Evolutionary conservation across 768 basidiomycete species (phyloP), one percentile per base, ranked within the genome.

Genomic region (Tulasnella sp.): DNA sequence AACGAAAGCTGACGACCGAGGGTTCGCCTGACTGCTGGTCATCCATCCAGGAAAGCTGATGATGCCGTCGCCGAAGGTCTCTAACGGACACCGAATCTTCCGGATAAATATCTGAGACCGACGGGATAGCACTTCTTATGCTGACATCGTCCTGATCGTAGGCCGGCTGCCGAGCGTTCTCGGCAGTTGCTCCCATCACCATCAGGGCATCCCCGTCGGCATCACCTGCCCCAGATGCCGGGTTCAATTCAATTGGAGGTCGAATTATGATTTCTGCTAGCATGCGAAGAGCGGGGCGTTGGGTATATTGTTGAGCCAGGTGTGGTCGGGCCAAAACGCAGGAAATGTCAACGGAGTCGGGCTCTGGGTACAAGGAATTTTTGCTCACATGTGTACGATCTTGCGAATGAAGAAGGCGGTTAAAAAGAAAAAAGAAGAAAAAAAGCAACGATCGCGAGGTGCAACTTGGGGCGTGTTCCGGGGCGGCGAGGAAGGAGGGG

Each of bases 71-170:
- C 1, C 10, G 7, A 3, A 58, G 18, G 39, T 42, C 58, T 39
- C 76, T 36, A 40, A 56, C 46, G 71, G 76, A 77, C 31, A 77
- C 58, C 6, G 76, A 77, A 39, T 77, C 76, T 21, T 77, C 31
- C 16, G 76, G 76, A 77, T 62, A 77, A 58, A 77, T 52, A 21
- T 44, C 52, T 16, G 75, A 75, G 19, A 48, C 75, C 0, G 62
- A 31, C 62, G 16, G 24, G 27, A 68, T 68, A 14, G 18, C 31
- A 36, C 62, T 68, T 68, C 62, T 68, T 12, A 68, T 68, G 62
- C 62, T 68, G 62, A 68, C 62, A 68, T 68, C 62, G 62, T 58
- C 56, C 9, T 58, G 56, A 14, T 58, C 56, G 6, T 68, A 31
- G 7, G 62, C 62, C 62, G 31, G 12, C 8, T 27, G 62, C 62